These are phyloP conservation scores for Globisporangium sylvaticum DNA, from an alignment of 352 stramenopile genomes.

Conservation along the genomic window DNA sequence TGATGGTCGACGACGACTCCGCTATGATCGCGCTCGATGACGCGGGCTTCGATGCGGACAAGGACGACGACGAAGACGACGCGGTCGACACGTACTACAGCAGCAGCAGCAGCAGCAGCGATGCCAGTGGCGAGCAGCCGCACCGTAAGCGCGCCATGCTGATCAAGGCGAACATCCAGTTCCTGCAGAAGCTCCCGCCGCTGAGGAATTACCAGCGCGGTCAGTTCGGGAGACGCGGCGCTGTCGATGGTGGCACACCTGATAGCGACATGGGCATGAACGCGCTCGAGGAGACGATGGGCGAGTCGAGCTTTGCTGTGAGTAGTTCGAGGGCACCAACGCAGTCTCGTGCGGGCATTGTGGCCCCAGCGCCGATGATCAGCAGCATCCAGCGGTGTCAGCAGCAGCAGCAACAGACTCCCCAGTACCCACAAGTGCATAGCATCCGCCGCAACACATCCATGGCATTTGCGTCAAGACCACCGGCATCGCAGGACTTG, in stretches of 20 bases:
- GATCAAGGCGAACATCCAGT: conserved; percentile 50
- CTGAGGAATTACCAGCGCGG: conserved; percentile 58
- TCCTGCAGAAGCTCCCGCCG: conserved; percentile 64
- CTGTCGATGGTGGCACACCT: conserved; percentile 49
- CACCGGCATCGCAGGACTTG: conserved; percentile 1
- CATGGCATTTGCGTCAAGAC: conserved; percentile 4
- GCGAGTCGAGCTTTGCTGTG: conserved; percentile 68
- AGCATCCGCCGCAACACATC: conserved; percentile 8
- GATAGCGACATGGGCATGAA: conserved; percentile 39
- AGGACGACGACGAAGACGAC: conserved; percentile 19
- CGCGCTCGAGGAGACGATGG: conserved; percentile 62
- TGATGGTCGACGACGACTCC: conserved; percentile 14
- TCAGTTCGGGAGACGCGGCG: conserved; percentile 52
- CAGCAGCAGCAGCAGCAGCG: conserved; percentile 15
- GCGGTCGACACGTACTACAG: conserved; percentile 6
- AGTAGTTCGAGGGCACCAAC: conserved; percentile 19
- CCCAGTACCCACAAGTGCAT: not conserved
- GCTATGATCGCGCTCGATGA: conserved; percentile 6
- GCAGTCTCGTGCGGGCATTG: conserved; percentile 32
- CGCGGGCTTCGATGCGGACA: conserved; percentile 12
- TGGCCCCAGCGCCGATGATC: conserved; percentile 22
- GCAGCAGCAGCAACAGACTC: conserved; percentile 7
- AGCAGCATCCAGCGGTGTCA: conserved; percentile 7
- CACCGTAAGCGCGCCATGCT: conserved; percentile 59
- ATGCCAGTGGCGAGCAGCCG: conserved; percentile 14